Evolutionary conservation across 2,329 filamentous ascomycete species (phyloP), one percentile per base, ranked within the genome.

Genomic region (Pseudocercospora eumusae): DNA sequence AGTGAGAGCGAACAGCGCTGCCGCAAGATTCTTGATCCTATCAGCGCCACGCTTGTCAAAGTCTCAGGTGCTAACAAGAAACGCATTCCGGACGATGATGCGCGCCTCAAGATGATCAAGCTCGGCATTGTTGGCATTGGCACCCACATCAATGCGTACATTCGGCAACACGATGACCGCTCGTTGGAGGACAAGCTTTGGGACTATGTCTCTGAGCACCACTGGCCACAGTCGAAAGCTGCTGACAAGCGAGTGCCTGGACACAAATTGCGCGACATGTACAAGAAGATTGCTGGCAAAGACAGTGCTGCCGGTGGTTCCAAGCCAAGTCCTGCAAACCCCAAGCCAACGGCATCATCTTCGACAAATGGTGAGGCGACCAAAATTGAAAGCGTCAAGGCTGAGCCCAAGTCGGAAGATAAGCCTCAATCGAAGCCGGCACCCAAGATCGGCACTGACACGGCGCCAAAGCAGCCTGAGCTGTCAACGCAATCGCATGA

Each of bases 41-140:
- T 89, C 27, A 81, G 81, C 54, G 81, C 84, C 63, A 86, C 85
- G 64, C 82, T 89, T 56, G 81, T 83, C 65, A 80, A 79, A 27
- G 84, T 89, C 58, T 79, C 84, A 58, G 83, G 81, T 56, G 86
- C 86, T 3, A 88, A 84, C 2, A 84, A 84, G 66, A 85, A 86
- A 67, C 83, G 83, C 55, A 84, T 87, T 64, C 85, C 85, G 59
- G 85, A 83, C 27, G 84, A 84, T 69, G 86, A 87, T 66, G 82
- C 84, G 57, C 82, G 87, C 49, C 83, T 87, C 21, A 82, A 80
- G 69, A 82, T 87, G 47, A 83, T 88, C 70, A 87, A 86, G 68
- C 77, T 79, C 27, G 84, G 88, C 70, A 76, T 89, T 40, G 78
- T 87, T 45, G 81, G 81, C 4, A 86, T 89, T 73, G 87, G 87